Conservation (phyloP, 805 yeast species). For the Diddensiella transvaalensis region DNA sequence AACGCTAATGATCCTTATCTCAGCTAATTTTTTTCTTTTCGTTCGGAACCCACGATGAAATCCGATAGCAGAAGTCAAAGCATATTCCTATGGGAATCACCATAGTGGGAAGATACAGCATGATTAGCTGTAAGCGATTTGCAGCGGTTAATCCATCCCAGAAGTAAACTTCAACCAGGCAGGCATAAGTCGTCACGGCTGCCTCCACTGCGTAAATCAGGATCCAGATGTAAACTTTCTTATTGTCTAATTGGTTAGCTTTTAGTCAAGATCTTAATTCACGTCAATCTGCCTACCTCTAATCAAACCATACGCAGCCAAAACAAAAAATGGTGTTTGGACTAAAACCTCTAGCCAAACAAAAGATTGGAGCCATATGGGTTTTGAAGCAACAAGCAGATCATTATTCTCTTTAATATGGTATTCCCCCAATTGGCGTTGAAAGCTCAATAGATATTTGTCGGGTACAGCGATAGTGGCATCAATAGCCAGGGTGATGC, state of each 20-base stretch:
- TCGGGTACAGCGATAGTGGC: constrained; percentile 65
- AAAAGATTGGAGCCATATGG: constrained; percentile 70
- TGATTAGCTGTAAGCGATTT: constrained; percentile 44
- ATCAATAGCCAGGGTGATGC: constrained; percentile 74
- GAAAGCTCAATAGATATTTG: constrained; percentile 44
- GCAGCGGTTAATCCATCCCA: constrained; percentile 36
- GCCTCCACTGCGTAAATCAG: constrained; percentile 81
- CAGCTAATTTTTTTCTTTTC: not conserved
- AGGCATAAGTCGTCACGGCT: constrained; percentile 68
- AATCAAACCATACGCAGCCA: constrained; percentile 38
- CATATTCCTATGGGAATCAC: constrained; percentile 58
- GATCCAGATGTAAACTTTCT: constrained; percentile 39
- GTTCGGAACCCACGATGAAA: constrained; percentile 14
- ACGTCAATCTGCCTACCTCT: constrained; percentile 30
- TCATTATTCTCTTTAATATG: constrained; percentile 70
- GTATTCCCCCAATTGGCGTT: constrained; percentile 47
- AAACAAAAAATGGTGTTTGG: constrained; percentile 82
- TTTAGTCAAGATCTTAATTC: constrained; percentile 15
- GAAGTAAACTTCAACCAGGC: constrained; percentile 40
- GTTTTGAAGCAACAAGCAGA: constrained; percentile 54
- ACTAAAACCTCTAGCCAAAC: constrained; percentile 68
- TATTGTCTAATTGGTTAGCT: constrained; percentile 11
- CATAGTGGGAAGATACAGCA: constrained; percentile 67
- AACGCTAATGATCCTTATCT: no score
- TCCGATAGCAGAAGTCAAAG: constrained; percentile 38